Base-by-base conservation (phyloP, 306 rosid genomes). In the cucumber (Cucumis sativus) region DNA sequence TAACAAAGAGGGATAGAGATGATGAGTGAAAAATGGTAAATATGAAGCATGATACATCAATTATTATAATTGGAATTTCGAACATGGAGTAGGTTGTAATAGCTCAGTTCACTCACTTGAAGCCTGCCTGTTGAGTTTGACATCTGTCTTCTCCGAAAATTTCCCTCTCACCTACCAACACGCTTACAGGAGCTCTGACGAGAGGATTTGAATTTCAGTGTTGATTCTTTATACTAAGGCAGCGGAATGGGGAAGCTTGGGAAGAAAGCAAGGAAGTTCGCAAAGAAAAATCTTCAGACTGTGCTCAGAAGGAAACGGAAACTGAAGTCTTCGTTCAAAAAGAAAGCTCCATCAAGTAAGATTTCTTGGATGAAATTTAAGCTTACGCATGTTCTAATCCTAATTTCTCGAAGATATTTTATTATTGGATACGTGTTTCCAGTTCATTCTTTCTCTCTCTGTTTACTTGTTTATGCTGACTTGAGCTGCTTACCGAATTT, bases 181-280 rank as follows among this genome's bases (percentile, higher is more conserved):
- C 30, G 52, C 49, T 39, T 39, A n/a, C 74, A 41, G 74, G 33
- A 67, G 33, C 33, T 39, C 4, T 6, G 28, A 23, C 57, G 7
- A 45, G 39, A 45, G 21, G 57, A 70, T 6, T 13, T 25, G 58
- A 70, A 70, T 12, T 70, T 5, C 21, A 25, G 39, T 43, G 39
- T 14, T 47, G 75, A 70, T 70, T 70, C n/a, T 45, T 45, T 14
- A 15, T 7, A 70, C 59, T 23, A 6, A 11, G 1, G 59, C 35
- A 70, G 25, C 61, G 54, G 4, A 71, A 94, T 94, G 99, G 97
- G 92, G 33, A 95, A 95, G 85, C 83, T 92, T 17, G 99, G 97
- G 55, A 92, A 89, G 89, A 95, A 90, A 77, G 97, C 97, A 16
- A 87, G 97, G 90, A 95, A 95, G 87, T 95, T 95, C 21, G 92